phyloP scores from a whole-genome alignment of 2,329 filamentous ascomycete species.

The Aureobasidium sp. region DNA sequence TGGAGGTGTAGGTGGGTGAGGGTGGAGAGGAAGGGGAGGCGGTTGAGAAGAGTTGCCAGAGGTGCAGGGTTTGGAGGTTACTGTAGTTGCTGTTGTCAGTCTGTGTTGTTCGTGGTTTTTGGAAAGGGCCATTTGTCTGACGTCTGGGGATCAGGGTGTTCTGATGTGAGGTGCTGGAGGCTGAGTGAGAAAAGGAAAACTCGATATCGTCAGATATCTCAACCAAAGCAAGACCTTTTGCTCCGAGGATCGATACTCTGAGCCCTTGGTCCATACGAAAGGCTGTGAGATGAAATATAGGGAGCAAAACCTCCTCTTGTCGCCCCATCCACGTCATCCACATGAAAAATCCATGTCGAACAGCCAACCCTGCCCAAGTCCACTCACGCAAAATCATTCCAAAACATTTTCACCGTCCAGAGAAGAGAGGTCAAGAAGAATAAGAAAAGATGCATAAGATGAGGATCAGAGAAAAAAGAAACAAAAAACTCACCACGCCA shows the following conservation, averaged over 20 bases:
- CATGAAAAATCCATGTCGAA: not conserved
- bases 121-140: no score
- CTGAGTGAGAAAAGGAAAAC: no score
- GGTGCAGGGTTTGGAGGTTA: not conserved
- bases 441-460: no score
- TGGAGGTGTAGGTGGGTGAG: not conserved
- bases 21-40: not conserved
- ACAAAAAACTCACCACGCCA: constrained; percentile 7
- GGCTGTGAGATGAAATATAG: not conserved
- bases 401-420: not conserved
- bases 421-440: not conserved
- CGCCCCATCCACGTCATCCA: not conserved
- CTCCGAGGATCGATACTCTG: no score
- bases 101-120: not conserved
- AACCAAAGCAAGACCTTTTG: no score
- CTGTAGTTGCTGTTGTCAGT: not conserved
- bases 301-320: not conserved
- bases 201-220: no score
- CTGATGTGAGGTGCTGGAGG: no score
- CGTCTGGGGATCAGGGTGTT: no score
- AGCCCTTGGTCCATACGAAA: no score
- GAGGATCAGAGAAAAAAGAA: not conserved
- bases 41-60: constrained; percentile 8
- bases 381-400: no score
- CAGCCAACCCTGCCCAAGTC: not conserved